Evolutionary conservation across 192 early-diverging fungal genomes (phyloP).

Genomic region (Coemansia pectinata): DNA sequence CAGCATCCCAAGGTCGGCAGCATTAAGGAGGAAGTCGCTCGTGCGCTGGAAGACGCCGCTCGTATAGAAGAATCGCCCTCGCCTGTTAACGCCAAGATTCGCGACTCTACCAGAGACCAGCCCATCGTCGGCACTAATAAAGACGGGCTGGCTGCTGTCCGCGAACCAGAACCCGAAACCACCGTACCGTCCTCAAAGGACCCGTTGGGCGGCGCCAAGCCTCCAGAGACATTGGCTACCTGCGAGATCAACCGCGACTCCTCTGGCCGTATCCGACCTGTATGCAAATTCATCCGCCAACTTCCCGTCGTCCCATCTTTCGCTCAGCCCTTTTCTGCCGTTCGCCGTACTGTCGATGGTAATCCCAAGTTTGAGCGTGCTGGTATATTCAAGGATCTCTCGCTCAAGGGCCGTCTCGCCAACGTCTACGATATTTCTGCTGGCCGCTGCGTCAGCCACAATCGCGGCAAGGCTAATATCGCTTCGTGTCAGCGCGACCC

Average conservation of each 20-base stretch:
- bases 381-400: constrained; percentile 41
- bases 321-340: constrained; percentile 30
- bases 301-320: constrained; percentile 49
- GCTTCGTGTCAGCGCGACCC: constrained; percentile 49
- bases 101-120: neutral
- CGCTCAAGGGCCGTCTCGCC: constrained; percentile 30
- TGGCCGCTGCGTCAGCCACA: constrained; percentile 44
- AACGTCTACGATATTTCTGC: constrained; percentile 32
- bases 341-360: constrained; percentile 39
- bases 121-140: neutral
- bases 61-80: neutral
- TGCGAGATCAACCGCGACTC: constrained; percentile 46
- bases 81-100: neutral
- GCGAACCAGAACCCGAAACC: neutral
- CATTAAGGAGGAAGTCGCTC: constrained; percentile 47
- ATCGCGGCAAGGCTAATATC: constrained; percentile 20
- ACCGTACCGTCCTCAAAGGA: constrained; percentile 15
- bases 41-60: constrained; percentile 41
- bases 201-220: constrained; percentile 25
- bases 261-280: constrained; percentile 33
- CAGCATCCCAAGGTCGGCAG: constrained; percentile 43
- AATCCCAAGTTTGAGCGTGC: constrained; percentile 36
- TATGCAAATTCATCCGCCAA: constrained; percentile 47
- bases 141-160: neutral
- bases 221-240: constrained; percentile 47